Conservation (phyloP, 306 rosid species). For the Ziziphus jujuba region DNA sequence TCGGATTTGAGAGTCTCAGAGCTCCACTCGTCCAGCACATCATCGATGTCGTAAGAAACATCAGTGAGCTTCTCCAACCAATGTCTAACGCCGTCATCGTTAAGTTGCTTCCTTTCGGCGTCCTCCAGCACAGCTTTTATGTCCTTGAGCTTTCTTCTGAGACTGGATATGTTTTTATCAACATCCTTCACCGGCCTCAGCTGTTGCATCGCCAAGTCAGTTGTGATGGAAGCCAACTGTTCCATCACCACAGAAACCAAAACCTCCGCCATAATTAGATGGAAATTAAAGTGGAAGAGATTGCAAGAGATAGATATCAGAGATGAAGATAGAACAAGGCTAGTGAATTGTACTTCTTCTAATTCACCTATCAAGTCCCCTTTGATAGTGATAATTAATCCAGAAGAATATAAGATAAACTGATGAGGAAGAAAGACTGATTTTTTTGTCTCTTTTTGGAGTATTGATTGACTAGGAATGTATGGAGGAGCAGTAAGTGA, state of each 20-base stretch:
- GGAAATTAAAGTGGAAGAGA: too few relatives aligned
- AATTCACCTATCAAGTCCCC: too few relatives aligned
- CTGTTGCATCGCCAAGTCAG: background rate
- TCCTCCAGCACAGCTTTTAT: slow-evolving; percentile 7
- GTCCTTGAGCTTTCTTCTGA: background rate
- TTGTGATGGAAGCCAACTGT: background rate
- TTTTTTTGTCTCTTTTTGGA: too few relatives aligned
- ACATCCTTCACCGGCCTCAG: slow-evolving; percentile 1
- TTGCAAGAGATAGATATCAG: too few relatives aligned
- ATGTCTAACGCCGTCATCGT: background rate
- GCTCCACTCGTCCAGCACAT: slow-evolving; percentile 23
- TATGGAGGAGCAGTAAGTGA: too few relatives aligned
- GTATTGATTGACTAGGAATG: too few relatives aligned
- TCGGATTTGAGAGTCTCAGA: background rate
- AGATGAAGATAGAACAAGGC: too few relatives aligned
- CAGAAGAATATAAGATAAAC: too few relatives aligned
- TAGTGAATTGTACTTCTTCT: too few relatives aligned
- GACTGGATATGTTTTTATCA: slow-evolving; percentile 3
- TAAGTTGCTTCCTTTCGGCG: slow-evolving; percentile 17
- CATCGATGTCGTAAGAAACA: slow-evolving; percentile 13
- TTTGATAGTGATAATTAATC: too few relatives aligned
- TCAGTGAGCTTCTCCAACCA: slow-evolving; percentile 16
- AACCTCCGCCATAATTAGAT: background rate
- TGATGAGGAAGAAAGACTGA: too few relatives aligned
- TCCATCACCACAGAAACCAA: background rate